Evolutionary conservation across 495 filamentous ascomycete genomes (phyloP).

Genomic region (Penicillium argentinense): DNA sequence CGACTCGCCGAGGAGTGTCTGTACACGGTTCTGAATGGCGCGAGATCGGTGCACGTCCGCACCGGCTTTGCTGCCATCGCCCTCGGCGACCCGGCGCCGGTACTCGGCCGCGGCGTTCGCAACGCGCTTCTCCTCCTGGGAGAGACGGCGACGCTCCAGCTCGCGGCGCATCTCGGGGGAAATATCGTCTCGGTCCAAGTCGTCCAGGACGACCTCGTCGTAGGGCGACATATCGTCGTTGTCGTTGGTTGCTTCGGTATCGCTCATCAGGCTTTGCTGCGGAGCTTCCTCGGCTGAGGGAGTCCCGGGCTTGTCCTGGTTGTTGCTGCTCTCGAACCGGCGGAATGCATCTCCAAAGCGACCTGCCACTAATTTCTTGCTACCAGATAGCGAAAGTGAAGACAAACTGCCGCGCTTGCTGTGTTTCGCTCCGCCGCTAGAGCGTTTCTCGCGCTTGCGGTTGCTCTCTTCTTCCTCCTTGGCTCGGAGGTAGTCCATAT

Average conservation of each 20-base stretch:
- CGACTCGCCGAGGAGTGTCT: constrained; percentile 80
- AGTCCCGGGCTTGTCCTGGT: constrained; percentile 53
- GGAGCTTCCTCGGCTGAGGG: constrained; percentile 43
- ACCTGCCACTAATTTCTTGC: constrained; percentile 83
- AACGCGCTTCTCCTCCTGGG: constrained; percentile 89
- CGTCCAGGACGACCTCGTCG: constrained; percentile 55
- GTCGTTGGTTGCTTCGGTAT: constrained; percentile 55
- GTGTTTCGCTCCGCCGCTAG: constrained; percentile 63
- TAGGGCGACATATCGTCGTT: constrained; percentile 35
- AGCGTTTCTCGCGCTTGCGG: constrained; percentile 70
- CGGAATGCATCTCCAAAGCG: constrained; percentile 97
- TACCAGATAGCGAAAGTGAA: constrained; percentile 69
- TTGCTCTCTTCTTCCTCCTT: constrained; percentile 71
- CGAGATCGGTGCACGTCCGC: constrained; percentile 56
- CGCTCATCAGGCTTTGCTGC: constrained; percentile 58
- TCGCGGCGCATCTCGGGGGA: constrained; percentile 89
- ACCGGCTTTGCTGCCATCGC: constrained; percentile 49
- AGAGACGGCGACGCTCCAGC: constrained; percentile 78
- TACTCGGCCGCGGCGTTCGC: constrained; percentile 92
- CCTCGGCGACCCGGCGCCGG: constrained; percentile 69
- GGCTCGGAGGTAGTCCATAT: constrained; percentile 81
- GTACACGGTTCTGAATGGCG: constrained; percentile 88
- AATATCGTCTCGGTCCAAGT: constrained; percentile 67
- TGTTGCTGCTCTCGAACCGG: constrained; percentile 73
- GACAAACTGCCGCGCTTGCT: constrained; percentile 79